phyloP scores from a whole-genome alignment of 257 asterid species.

The Nicotiana noctiflora region DNA sequence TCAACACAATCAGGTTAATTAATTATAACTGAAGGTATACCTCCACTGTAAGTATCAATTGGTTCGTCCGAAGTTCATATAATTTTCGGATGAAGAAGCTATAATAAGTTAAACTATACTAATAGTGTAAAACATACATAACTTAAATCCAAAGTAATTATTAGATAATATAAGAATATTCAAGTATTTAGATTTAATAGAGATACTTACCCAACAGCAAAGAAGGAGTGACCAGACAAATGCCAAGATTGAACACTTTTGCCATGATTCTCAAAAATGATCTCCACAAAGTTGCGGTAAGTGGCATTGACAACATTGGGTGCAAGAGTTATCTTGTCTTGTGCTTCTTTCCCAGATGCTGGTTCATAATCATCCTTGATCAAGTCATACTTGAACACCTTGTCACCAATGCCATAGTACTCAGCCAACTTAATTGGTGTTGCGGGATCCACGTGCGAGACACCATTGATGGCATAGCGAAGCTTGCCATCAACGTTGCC shows the following conservation, averaged over 20 bases:
- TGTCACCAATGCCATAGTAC: conserved; percentile 28
- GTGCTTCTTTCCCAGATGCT: background rate
- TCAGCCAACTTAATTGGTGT: conserved; percentile 66
- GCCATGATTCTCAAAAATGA: conserved; percentile 13
- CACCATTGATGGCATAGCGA: conserved; percentile 48
- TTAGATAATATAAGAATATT: too few relatives aligned
- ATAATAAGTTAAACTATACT: too few relatives aligned
- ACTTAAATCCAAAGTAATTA: too few relatives aligned
- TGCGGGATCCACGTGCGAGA: conserved; percentile 39
- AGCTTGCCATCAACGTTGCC: conserved; percentile 41
- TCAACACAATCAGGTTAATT: too few relatives aligned
- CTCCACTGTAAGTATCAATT: too few relatives aligned
- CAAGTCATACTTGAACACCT: conserved; percentile 42
- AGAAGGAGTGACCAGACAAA: conserved; percentile 55
- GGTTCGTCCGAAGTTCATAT: too few relatives aligned
- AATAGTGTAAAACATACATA: too few relatives aligned
- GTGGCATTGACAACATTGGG: conserved; percentile 34
- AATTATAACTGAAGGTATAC: too few relatives aligned
- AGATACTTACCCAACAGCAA: conserved; percentile 52
- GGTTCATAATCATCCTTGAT: conserved; percentile 36
- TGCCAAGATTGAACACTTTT: conserved; percentile 56
- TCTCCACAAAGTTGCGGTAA: conserved; percentile 43
- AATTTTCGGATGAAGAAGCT: too few relatives aligned
- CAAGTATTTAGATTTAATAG: background rate
- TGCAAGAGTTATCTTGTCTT: conserved; percentile 13